Evolutionary conservation across 139 green algal species (phyloP).

Genomic region (Mychonastes homosphaera): DNA sequence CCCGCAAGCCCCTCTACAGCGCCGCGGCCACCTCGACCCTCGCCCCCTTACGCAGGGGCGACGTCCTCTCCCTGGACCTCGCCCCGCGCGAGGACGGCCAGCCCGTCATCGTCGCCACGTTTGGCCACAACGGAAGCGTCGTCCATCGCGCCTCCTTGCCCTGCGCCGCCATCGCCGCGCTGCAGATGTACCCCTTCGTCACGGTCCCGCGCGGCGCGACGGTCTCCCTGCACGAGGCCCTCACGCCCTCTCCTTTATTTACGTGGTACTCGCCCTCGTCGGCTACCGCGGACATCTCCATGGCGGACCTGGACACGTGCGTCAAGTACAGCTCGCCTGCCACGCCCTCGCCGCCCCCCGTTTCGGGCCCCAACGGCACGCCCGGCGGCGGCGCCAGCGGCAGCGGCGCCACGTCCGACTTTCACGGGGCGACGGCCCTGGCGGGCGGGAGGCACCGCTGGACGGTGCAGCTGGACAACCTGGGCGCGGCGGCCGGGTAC

Average conservation of each 20-base stretch:
- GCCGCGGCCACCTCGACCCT: slow-evolving; percentile 24
- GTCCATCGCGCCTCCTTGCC: slow-evolving; percentile 29
- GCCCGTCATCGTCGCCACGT: slow-evolving; percentile 38
- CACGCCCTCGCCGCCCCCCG: no score
- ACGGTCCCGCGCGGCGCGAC: slow-evolving; percentile 34
- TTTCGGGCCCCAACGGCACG: slow-evolving; percentile 10
- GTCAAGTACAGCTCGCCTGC: slow-evolving; percentile 34
- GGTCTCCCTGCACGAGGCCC: slow-evolving; percentile 35
- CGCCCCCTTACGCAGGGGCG: slow-evolving; percentile 8
- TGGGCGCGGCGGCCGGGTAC: slow-evolving; percentile 26
- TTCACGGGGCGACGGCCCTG: slow-evolving; percentile 37
- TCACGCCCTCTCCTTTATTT: slow-evolving; percentile 44
- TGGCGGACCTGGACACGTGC: slow-evolving; percentile 47
- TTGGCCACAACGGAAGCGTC: slow-evolving; percentile 27
- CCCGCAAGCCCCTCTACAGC: slow-evolving; percentile 39
- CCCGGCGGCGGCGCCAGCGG: slow-evolving; percentile 6
- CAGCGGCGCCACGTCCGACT: slow-evolving; percentile 29
- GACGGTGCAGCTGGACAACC: slow-evolving; percentile 55
- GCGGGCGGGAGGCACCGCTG: slow-evolving; percentile 32
- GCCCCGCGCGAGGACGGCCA: slow-evolving; percentile 39
- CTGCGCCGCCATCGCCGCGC: slow-evolving; percentile 28
- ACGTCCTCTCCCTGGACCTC: slow-evolving; percentile 43
- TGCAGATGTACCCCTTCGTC: slow-evolving; percentile 49
- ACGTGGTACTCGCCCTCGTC: slow-evolving; percentile 29
- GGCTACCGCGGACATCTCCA: slow-evolving; percentile 18